Conservation (phyloP, 2,329 filamentous ascomycete species). For the Ophiostoma populinum region DNA sequence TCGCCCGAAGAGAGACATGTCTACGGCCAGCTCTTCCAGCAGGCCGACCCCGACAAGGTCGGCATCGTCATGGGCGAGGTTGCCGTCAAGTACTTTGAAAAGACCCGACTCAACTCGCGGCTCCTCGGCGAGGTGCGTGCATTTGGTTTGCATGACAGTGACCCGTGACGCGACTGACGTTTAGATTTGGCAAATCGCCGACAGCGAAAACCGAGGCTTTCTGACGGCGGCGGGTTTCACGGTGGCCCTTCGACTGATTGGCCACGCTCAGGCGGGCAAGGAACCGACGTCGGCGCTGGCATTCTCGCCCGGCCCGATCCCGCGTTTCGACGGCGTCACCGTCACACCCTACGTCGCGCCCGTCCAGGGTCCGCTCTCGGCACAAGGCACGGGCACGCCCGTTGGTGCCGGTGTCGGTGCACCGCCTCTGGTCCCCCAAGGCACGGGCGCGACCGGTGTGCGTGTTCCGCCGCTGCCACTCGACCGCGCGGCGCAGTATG, state of each 20-base stretch:
- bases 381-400: constrained; percentile 36
- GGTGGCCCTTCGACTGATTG: constrained; percentile 82
- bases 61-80: constrained; percentile 92
- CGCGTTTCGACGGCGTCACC: constrained; percentile 68
- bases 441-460: constrained; percentile 33
- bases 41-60: constrained; percentile 79
- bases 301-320: constrained; percentile 71
- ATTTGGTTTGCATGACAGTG: no score
- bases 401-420: constrained; percentile 20
- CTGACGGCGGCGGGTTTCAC: constrained; percentile 87
- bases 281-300: constrained; percentile 69
- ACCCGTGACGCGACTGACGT: background rate
- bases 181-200: constrained; percentile 98
- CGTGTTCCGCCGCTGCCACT: constrained; percentile 77
- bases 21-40: constrained; percentile 83
- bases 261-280: constrained; percentile 79
- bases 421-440: constrained; percentile 8
- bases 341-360: background rate
- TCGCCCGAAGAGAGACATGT: constrained; percentile 82
- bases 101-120: constrained; percentile 73
- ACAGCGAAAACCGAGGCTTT: constrained; percentile 88
- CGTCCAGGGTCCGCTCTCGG: constrained; percentile 25
- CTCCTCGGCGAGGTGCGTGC: constrained; percentile 64
- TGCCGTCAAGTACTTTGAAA: constrained; percentile 95
- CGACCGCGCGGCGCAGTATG: constrained; percentile 81